phyloP scores from a whole-genome alignment of 2,329 filamentous ascomycete species.

The Aspergillus melleus region DNA sequence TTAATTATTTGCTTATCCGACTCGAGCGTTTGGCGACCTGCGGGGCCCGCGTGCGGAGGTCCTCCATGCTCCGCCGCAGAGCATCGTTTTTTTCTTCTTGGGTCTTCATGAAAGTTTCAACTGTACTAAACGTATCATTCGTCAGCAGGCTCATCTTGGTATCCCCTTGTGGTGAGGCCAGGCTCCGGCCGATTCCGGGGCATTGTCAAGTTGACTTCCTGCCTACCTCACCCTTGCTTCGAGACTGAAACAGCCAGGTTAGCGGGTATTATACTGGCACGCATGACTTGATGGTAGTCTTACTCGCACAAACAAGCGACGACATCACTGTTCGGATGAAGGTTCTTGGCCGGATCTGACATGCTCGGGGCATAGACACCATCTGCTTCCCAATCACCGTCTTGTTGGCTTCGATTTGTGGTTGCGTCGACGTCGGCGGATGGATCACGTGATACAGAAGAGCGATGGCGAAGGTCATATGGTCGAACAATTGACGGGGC shows the following conservation, averaged over 20 bases:
- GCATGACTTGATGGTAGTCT: neutral
- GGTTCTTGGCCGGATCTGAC: neutral
- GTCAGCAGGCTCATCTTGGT: neutral
- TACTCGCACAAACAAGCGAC: neutral
- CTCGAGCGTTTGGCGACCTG: neutral
- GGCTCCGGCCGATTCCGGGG: neutral
- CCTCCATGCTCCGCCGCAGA: neutral
- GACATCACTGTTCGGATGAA: neutral
- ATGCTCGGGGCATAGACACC: neutral
- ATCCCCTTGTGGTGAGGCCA: neutral
- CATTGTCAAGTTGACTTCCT: neutral
- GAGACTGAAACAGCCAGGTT: neutral
- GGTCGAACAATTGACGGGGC: neutral
- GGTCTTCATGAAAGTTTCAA: neutral
- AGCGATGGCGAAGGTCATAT: neutral
- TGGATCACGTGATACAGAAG: neutral
- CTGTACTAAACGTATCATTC: neutral
- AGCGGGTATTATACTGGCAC: neutral
- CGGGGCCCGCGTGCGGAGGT: neutral
- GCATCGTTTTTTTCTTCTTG: neutral
- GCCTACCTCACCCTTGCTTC: neutral
- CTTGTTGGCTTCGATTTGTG: neutral
- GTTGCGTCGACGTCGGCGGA: neutral
- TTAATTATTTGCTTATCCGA: neutral
- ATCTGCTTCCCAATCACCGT: neutral